Evolutionary conservation across 108 stramenopile genomes (phyloP), one percentile per base, ranked within the genome.

Genomic region (Cylindrotheca fusiformis): DNA sequence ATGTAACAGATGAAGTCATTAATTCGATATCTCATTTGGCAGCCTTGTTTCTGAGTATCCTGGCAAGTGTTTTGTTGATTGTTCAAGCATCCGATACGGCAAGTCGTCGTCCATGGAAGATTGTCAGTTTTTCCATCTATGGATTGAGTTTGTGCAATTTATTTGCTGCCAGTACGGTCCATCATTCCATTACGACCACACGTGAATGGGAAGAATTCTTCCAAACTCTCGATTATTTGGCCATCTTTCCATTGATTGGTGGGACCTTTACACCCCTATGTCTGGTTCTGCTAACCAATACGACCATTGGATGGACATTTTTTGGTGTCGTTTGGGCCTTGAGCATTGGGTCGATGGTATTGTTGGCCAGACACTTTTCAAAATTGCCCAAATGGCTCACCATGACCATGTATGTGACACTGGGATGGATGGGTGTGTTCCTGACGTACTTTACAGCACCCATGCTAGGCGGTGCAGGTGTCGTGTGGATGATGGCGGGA

Each of bases 231-330:
- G 89, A 90, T 60, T 90, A 90, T 61, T 50, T 86, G 18, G 89
- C 89, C 26, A 90, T 90, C 32, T 90, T 83, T 60, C 89, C 89
- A 17, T 70, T 90, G 10, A 90, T 90, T 67, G 79, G 83, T 28
- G 89, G 89, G 10, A 90, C 85, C n/a, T 87, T 87, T 68, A 87
- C 89, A n/a, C 89, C 89, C 2, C 67, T 90, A 0, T 90, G 89
- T 63, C 60, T 90, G 50, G 89, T 90, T 0, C 82, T 56, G 49
- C 76, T 77, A 22, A 76, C 81, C 33, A 55, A 85, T 33, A 67
- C 81, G 1, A 72, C 70, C 17, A 84, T 90, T 52, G 89, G 89
- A 0, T 90, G 89, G 89, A 72, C 82, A 3, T 90, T 90, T 56
- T 79, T 71, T 50, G 75, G 71, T 1, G 84, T 85, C 10, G 85